Evolutionary conservation across 305 asterid species (phyloP).

Genomic region (Ilex paraguariensis): DNA sequence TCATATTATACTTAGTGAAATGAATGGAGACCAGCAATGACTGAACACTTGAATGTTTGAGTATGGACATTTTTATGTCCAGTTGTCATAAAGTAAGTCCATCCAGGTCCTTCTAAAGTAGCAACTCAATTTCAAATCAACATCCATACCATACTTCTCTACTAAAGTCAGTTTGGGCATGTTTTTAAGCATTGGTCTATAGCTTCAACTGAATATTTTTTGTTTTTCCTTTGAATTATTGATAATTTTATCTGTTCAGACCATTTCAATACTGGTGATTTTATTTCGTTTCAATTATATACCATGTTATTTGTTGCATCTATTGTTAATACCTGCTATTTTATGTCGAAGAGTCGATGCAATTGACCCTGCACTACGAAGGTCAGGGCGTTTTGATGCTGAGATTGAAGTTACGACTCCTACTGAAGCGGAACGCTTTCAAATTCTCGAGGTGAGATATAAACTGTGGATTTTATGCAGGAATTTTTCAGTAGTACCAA

Average conservation of each 20-base stretch:
- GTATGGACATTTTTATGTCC: no score
- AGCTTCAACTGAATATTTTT: not conserved
- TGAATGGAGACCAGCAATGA: no score
- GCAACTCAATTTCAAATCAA: not conserved
- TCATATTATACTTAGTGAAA: not conserved
- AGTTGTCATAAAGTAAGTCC: no score
- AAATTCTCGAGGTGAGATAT: slow-evolving; percentile 60
- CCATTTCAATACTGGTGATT: not conserved
- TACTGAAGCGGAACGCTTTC: slow-evolving; percentile 72
- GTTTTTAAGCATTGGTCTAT: not conserved
- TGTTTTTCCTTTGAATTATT: no score
- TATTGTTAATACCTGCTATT: slow-evolving; percentile 8
- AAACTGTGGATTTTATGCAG: no score
- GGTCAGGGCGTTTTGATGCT: slow-evolving; percentile 90
- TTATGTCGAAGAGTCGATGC: slow-evolving; percentile 59
- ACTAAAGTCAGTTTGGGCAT: not conserved
- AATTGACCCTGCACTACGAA: slow-evolving; percentile 89
- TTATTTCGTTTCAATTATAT: not conserved
- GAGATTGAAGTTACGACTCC: slow-evolving; percentile 95
- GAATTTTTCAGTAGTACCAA: not conserved
- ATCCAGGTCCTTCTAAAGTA: not conserved
- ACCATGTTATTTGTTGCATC: not conserved
- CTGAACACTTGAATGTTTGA: no score
- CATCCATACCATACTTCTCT: not conserved
- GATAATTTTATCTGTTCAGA: no score